Evolutionary conservation across 1,284 basidiomycete genomes (phyloP), one percentile per base, ranked within the genome.

Genomic region (Vanrija sp.): DNA sequence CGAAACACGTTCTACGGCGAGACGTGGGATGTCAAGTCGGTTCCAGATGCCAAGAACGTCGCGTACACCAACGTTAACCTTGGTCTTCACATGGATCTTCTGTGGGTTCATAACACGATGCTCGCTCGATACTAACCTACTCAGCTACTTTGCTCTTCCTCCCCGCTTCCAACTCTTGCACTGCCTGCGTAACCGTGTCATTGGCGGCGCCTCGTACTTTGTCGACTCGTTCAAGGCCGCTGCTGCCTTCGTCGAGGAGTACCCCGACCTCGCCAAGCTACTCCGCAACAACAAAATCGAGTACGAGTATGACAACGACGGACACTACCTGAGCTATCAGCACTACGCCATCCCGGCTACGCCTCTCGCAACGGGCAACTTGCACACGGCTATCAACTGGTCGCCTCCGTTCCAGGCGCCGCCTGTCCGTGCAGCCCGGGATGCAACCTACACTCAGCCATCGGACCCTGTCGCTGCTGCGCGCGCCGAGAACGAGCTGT

Each of bases 11-110:
- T 98, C 74, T 98, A 98, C 68, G 95, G 95, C 1, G 78, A 82
- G 54, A 78, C 88, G 1, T 98, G 93, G 91, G 86, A 98, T 73
- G 95, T 98, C 19, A 84, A 85, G 74, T 89, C 86, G 61, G 71
- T 89, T 43, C 71, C 68, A 3, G 77, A 77, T 46, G 89, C 87
- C 64, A 84, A 83, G 64, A 98, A 98, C 75, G 91, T 98, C 58
- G 95, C 95, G 2, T 97, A 97, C 73, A 98, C 95, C 6, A 88
- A 92, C 72, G 80, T 96, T 18, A 84, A 91, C 65, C 80, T 98
- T 3, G 93, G 88, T 0, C 73, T 95, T 19, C 95, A 98, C 71
- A 92, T 93, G 88, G 94, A 98, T 77, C 78, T 96, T 0, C 75
- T 89, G 90, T 94, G 65, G 63, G 89, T 80, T 16, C 14, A n/a